Conservation (phyloP, 2,329 filamentous ascomycete species). For the Colletotrichum shisoi region DNA sequence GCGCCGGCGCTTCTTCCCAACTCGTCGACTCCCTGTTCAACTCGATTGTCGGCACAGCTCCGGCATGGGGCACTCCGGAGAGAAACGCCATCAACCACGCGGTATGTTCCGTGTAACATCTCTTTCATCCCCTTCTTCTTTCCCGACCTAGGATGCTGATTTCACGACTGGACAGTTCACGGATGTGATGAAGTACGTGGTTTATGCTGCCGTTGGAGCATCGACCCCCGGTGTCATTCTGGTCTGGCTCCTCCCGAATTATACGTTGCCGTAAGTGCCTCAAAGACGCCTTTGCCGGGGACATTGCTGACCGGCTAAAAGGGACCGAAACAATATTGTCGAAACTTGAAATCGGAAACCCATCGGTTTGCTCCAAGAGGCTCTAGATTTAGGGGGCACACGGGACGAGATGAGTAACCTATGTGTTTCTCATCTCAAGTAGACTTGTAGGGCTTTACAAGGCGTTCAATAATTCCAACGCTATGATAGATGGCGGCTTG, state of each 20-base stretch:
- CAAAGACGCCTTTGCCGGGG: too few species aligned
- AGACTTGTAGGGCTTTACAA: too few species aligned
- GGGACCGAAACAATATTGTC: constrained; percentile 28
- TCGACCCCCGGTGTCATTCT: constrained; percentile 26
- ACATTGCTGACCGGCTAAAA: background rate
- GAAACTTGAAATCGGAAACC: background rate
- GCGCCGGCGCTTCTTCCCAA: background rate
- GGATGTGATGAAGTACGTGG: constrained; percentile 30
- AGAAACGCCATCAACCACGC: constrained; percentile 26
- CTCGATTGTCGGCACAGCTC: constrained; percentile 25
- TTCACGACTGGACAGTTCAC: constrained; percentile 2
- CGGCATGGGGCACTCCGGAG: constrained; percentile 29
- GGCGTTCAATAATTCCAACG: too few species aligned
- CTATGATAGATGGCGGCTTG: background rate
- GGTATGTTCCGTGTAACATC: background rate
- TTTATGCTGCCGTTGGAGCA: constrained; percentile 25
- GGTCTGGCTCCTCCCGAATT: constrained; percentile 26
- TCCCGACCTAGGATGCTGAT: background rate
- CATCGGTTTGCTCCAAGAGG: too few species aligned
- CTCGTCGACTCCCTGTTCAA: constrained; percentile 29
- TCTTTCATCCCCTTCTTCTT: too few species aligned
- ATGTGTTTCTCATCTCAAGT: too few species aligned
- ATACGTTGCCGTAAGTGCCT: constrained; percentile 22
- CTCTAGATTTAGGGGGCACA: too few species aligned
- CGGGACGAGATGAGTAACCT: background rate